Percentiles rank a stretch among this genome's conserved stretches.
Conservation (phyloP, 2,329 filamentous ascomycete genomes). For the Cladobotryum mycophilum region DNA sequence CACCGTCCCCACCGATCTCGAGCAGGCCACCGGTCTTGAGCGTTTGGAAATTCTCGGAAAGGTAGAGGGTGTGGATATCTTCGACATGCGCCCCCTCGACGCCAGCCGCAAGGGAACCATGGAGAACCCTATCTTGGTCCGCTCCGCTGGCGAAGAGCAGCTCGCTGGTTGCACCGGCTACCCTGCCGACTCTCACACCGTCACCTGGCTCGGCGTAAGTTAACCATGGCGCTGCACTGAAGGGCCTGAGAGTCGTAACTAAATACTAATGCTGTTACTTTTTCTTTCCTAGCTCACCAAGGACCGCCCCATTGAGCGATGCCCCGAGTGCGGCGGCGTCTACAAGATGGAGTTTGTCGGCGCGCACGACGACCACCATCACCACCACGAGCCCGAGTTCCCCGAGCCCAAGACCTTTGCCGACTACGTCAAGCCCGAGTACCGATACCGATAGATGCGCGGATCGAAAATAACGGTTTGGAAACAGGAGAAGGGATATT, state of each 20-base stretch:
- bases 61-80: slow-evolving; percentile 97
- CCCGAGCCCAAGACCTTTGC: slow-evolving; percentile 94
- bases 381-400: slow-evolving; percentile 55
- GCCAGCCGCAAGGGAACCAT: slow-evolving; percentile 86
- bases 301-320: slow-evolving; percentile 87
- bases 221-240: not conserved
- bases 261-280: not conserved
- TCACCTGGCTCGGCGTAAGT: slow-evolving; percentile 84
- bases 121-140: slow-evolving; percentile 83
- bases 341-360: slow-evolving; percentile 98
- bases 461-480: not conserved
- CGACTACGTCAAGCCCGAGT: slow-evolving; percentile 92
- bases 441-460: slow-evolving; percentile 59
- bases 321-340: slow-evolving; percentile 91
- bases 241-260: slow-evolving; percentile 1
- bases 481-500: slow-evolving; percentile 9
- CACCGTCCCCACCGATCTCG: slow-evolving; percentile 85
- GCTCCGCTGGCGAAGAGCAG: slow-evolving; percentile 91
- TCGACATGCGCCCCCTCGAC: slow-evolving; percentile 97
- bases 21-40: slow-evolving; percentile 95
- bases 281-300: slow-evolving; percentile 64
- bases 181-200: slow-evolving; percentile 85
- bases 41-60: slow-evolving; percentile 98
- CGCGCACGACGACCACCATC: slow-evolving; percentile 65
- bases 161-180: slow-evolving; percentile 92